These are phyloP conservation scores for Xylaria sp. DNA, from an alignment of 495 filamentous ascomycete species.

Conservation along the genomic window DNA sequence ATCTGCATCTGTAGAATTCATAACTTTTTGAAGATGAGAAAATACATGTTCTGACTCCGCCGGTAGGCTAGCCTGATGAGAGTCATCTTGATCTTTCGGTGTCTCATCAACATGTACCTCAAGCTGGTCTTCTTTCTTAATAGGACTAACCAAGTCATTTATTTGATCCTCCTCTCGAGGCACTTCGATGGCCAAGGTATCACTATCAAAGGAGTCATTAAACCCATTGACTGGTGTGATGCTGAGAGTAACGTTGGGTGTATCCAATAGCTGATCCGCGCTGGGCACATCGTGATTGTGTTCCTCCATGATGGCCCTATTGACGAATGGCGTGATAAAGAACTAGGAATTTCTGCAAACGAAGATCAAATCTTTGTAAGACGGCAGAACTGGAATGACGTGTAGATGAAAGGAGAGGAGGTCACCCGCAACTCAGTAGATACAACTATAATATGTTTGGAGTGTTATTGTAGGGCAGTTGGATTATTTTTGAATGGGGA, in stretches of 20 bases:
- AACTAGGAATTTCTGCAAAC: neutral
- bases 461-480: neutral
- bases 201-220: neutral
- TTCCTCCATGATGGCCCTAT: neutral
- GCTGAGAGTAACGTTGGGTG: neutral
- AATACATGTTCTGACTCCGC: neutral
- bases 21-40: neutral
- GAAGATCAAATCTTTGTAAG: neutral
- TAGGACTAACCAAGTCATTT: neutral
- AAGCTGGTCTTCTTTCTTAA: neutral
- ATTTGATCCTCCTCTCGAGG: neutral
- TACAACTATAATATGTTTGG: neutral
- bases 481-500: neutral
- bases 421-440: neutral
- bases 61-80: neutral
- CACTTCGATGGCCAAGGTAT: neutral
- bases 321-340: neutral
- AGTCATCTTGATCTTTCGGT: neutral
- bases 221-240: neutral
- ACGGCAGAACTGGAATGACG: neutral
- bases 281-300: neutral
- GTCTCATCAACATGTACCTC: neutral
- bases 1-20: constrained; percentile 20
- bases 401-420: neutral
- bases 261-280: neutral